Percentiles rank a stretch among this genome's conserved stretches.
Evolutionary conservation across 2,329 filamentous ascomycete species (phyloP).

Genomic region (Diaporthe eres): DNA sequence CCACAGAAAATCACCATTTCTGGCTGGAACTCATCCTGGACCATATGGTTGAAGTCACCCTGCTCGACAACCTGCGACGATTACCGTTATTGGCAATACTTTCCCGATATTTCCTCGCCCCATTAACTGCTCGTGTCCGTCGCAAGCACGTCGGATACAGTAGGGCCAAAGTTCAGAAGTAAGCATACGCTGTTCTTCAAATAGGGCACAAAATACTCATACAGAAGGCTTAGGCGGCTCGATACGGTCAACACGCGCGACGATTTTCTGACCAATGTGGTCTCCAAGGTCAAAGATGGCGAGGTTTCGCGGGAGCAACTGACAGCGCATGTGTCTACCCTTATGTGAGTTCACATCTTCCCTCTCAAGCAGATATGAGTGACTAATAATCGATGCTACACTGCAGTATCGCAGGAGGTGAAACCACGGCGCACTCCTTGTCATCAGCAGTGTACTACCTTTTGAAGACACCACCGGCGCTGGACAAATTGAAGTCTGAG

Average conservation of each 20-base stretch:
- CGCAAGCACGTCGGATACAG: neutral
- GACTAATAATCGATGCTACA: neutral
- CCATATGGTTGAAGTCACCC: conserved; percentile 45
- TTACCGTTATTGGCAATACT: conserved; percentile 34
- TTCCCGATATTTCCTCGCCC: conserved; percentile 29
- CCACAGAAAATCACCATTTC: conserved; percentile 46
- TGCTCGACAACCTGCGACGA: conserved; percentile 45
- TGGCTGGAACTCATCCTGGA: conserved; percentile 47
- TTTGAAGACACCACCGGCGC: neutral
- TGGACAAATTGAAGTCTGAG: neutral
- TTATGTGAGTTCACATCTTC: conserved; percentile 39
- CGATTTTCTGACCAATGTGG: conserved; percentile 45
- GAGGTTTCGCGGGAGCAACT: conserved; percentile 46
- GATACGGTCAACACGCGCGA: conserved; percentile 32
- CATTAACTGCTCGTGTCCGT: neutral
- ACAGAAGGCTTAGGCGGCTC: neutral
- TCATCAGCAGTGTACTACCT: neutral
- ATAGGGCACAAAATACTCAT: neutral
- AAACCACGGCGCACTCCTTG: conserved; percentile 2
- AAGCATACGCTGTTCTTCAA: neutral
- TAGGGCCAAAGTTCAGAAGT: neutral
- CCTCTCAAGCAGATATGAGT: neutral
- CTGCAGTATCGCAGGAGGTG: conserved; percentile 1
- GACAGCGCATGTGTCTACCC: conserved; percentile 46
- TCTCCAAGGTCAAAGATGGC: conserved; percentile 43